Base-by-base conservation (phyloP, 495 filamentous ascomycete genomes). In the Neurospora sp. region DNA sequence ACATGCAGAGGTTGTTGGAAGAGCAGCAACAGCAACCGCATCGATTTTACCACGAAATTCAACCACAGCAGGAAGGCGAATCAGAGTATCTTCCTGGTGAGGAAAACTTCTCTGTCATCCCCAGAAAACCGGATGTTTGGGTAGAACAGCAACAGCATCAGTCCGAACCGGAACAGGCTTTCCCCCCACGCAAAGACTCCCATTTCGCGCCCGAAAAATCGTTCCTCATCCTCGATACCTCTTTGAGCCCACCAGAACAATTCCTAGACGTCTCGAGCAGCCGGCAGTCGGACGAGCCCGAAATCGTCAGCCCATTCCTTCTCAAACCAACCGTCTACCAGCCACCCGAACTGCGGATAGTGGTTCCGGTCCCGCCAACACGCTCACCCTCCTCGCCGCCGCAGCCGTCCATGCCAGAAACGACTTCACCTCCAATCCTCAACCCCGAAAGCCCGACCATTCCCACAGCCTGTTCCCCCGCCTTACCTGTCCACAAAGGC, bases 171-270 rank as follows among this genome's bases (percentile, higher is more conserved):
- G 54, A 66, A 66, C 54, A 66, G 15, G 15, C 38, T 72, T 40
- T 73, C 13, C n/a, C 28, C 34, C 70, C 71, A 21, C 38, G 69
- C 34, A 74, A 39, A 62, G 69, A 43, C n/a, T 76, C 78, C 21
- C 78, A 81, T 39, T 86, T 85, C 76, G 78, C 79, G 28, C 81
- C 79, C 11, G 82, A 85, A 40, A 79, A 84, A 38, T 86, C 86
- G 3, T 81, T 77, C 70, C 77, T 86, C 11, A 81, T 85, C 54
- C 83, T 87, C 62, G 85, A 87, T 71, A 86, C 85, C 11, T 83
- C 84, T 36, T 0, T 34, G 7, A 34, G 54, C 28, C 15, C 54
- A 34, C 36, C 42, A 75, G n/a, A 81, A 81, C 39, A 73, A 80
- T 42, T 71, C 69, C 15, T 70, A 70, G 11, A 66, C 28, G 15